Evolutionary conservation across 2,329 filamentous ascomycete species (phyloP), one percentile per base, ranked within the genome.

Genomic region (Xylariaceae sp.): DNA sequence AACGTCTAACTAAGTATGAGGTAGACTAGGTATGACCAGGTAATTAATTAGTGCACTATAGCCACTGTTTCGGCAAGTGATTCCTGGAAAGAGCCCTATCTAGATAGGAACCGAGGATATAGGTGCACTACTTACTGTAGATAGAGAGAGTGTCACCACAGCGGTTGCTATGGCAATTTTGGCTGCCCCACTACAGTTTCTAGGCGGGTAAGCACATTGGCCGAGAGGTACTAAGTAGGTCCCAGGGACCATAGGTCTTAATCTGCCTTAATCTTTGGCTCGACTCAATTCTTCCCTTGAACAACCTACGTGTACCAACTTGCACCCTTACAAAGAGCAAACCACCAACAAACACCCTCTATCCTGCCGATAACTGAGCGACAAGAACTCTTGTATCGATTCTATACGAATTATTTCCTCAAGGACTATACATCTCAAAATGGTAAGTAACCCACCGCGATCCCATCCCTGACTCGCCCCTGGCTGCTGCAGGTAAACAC

Each of bases 121-220:
- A 19, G 19, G 19, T 19, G 19, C 19, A 19, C 19, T 19, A 19
- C 19, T 19, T 19, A 19, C 19, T 19, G 19, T 19, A 19, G 19
- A 19, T 19, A 19, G 19, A 19, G 19, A 19, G 32, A 4, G 45
- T 34, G 19, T 19, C 19, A 19, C 19, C 19, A 19, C 42, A 44
- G 31, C 47, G 55, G 65, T 68, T 67, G 65, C 66, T 62, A 64
- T 63, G 65, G 62, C 65, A 65, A 67, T 67, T 54, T 53, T 26
- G 27, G 4, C 29, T 43, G 55, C 54, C 57, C 61, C 57, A 65
- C 62, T 44, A 45, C 53, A 54, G 54, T 57, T 55, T 57, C 51
- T 7, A 55, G 32, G 27, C 19, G 46, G 31, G 44, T 31, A 45
- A 58, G 40, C 47, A 46, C 47, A 51, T 46, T 29, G 39, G 31